These are phyloP conservation scores for Phlyctochytrium arcticum DNA, from an alignment of 192 early-diverging fungal species.

Conservation along the genomic window DNA sequence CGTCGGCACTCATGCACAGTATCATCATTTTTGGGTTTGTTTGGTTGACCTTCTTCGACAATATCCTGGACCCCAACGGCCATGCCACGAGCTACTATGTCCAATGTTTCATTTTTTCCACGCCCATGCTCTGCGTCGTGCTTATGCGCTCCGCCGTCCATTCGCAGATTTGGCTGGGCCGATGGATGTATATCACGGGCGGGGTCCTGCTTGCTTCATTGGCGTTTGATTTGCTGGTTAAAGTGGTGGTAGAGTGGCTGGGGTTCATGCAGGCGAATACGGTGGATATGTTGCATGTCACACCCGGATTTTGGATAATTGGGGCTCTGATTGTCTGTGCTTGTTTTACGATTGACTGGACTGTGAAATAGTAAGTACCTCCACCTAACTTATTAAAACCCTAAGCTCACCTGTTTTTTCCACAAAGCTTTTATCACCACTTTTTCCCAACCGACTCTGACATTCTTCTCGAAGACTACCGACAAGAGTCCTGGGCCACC, in stretches of 20 bases:
- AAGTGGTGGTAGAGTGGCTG: constrained; percentile 30
- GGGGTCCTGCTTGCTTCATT: constrained; percentile 21
- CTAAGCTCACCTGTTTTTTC: not conserved
- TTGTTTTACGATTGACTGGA: not conserved
- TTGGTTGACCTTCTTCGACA: constrained; percentile 34
- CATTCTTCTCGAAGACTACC: constrained; percentile 30
- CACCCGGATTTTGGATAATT: constrained; percentile 35
- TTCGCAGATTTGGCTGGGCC: constrained; percentile 31
- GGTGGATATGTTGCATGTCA: constrained; percentile 25
- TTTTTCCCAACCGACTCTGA: constrained; percentile 28
- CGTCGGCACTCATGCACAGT: not conserved
- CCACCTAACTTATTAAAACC: not conserved
- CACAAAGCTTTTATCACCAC: constrained; percentile 12
- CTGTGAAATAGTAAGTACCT: constrained; percentile 16
- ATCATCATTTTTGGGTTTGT: constrained; percentile 30
- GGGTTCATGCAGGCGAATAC: constrained; percentile 28
- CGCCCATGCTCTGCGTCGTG: constrained; percentile 41
- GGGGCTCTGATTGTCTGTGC: not conserved
- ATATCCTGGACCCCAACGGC: constrained; percentile 25
- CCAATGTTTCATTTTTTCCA: constrained; percentile 40
- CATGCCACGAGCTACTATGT: constrained; percentile 41
- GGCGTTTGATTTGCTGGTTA: constrained; percentile 25
- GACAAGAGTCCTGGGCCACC: too few relatives aligned
- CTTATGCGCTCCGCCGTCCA: constrained; percentile 29
- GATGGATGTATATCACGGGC: constrained; percentile 24